These are phyloP conservation scores for Colletotrichum godetiae DNA, from an alignment of 2,329 filamentous ascomycete species.

Conservation along the genomic window DNA sequence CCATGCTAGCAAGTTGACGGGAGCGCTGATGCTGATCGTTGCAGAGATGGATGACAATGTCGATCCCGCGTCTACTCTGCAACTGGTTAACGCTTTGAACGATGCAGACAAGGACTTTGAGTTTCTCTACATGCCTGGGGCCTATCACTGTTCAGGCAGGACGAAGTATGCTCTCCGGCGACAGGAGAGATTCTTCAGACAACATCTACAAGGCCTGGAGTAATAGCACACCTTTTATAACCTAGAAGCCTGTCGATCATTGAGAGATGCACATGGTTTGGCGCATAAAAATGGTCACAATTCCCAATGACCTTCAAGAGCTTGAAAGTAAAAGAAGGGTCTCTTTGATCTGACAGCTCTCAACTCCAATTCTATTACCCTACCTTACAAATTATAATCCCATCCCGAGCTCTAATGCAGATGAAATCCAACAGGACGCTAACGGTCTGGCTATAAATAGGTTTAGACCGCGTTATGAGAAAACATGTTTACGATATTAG, in stretches of 20 bases:
- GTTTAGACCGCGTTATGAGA: no score
- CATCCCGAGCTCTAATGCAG: no score
- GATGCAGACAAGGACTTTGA: slow-evolving; percentile 44
- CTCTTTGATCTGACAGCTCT: no score
- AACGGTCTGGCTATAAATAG: no score
- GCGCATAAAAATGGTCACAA: not conserved
- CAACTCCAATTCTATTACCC: no score
- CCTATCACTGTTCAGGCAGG: slow-evolving; percentile 3
- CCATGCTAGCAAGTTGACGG: slow-evolving; percentile 42
- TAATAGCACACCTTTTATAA: not conserved
- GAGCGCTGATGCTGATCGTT: slow-evolving; percentile 43
- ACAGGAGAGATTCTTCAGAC: slow-evolving; percentile 6
- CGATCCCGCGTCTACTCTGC: slow-evolving; percentile 44
- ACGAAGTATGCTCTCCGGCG: not conserved
- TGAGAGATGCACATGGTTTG: not conserved
- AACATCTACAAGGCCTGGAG: slow-evolving; percentile 1
- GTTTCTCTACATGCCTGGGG: slow-evolving; percentile 42
- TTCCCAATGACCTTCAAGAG: not conserved
- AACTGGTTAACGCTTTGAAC: slow-evolving; percentile 42
- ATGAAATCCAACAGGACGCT: no score
- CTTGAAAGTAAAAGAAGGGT: no score
- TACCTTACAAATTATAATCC: no score
- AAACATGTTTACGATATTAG: slow-evolving; percentile 37
- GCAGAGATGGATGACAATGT: slow-evolving; percentile 45
- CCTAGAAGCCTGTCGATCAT: not conserved